These are phyloP conservation scores for Boechera retrofracta DNA, from an alignment of 345 rosid genomes.

Conservation along the genomic window DNA sequence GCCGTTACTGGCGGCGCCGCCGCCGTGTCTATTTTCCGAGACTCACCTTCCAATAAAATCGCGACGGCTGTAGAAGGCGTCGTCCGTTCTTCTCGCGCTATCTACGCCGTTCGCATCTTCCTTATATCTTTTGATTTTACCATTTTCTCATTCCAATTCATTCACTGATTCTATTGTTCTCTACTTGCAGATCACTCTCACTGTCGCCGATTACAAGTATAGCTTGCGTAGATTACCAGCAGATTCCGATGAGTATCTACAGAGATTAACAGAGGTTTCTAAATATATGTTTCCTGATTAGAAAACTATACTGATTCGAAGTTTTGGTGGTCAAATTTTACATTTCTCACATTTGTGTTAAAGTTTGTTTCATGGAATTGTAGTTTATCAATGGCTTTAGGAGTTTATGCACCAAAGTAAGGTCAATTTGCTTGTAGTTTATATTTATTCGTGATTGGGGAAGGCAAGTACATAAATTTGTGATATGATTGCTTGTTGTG, in stretches of 20 bases:
- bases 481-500: slow-evolving; percentile 17
- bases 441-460: not conserved
- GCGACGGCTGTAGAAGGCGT: slow-evolving; percentile 49
- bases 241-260: slow-evolving; percentile 60
- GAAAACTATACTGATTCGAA: not conserved
- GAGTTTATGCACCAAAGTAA: not conserved
- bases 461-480: slow-evolving; percentile 3
- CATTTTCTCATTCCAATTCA: not conserved
- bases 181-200: slow-evolving; percentile 56
- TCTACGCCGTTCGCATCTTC: slow-evolving; percentile 50
- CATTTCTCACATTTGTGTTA: not conserved
- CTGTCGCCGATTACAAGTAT: slow-evolving; percentile 73
- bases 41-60: slow-evolving; percentile 42
- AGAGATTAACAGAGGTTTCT: slow-evolving; percentile 64
- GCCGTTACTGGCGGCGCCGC: slow-evolving; percentile 26
- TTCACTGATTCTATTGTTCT: slow-evolving; percentile 2
- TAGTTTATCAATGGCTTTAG: not conserved
- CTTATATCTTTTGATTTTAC: not conserved
- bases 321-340: not conserved
- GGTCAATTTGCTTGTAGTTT: not conserved
- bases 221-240: slow-evolving; percentile 50
- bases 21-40: slow-evolving; percentile 34
- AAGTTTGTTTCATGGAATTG: not conserved
- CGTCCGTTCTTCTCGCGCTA: slow-evolving; percentile 66
- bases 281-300: not conserved